Conservation (phyloP, 2,329 filamentous ascomycete genomes). For the Coniochaeta hoffmannii region DNA sequence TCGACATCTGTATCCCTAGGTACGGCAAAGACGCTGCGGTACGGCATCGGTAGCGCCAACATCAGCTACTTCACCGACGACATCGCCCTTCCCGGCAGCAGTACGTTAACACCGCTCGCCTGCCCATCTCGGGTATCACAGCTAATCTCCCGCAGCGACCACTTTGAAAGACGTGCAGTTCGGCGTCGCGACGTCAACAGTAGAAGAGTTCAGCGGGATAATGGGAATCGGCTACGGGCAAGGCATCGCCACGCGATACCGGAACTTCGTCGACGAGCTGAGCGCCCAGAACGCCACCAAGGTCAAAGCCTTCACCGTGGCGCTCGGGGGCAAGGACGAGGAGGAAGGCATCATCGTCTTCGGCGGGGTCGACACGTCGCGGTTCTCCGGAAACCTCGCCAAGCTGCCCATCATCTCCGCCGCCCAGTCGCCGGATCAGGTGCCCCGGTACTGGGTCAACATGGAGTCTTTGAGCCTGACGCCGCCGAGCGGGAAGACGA, state of each 20-base stretch:
- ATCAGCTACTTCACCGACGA: conserved; percentile 20
- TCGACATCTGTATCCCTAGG: conserved; percentile 26
- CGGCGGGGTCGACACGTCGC: conserved; percentile 58
- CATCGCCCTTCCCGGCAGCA: not conserved
- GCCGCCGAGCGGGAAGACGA: conserved; percentile 25
- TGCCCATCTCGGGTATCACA: not conserved
- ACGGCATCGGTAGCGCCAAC: conserved; percentile 44
- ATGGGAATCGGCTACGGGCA: conserved; percentile 66
- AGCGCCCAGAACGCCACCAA: conserved; percentile 45
- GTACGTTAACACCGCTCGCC: not conserved
- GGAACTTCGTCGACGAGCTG: conserved; percentile 45
- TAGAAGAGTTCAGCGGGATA: conserved; percentile 49
- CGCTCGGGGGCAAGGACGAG: conserved; percentile 55
- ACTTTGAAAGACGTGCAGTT: conserved; percentile 51
- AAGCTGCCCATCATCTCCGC: conserved; percentile 51
- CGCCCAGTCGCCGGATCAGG: conserved; percentile 44
- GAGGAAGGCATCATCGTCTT: conserved; percentile 59
- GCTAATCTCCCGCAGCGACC: conserved; percentile 24
- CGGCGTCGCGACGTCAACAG: conserved; percentile 48
- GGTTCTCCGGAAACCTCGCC: conserved; percentile 50
- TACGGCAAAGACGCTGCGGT: conserved; percentile 33
- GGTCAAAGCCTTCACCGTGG: conserved; percentile 59
- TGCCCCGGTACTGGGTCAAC: conserved; percentile 44
- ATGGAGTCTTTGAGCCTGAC: conserved; percentile 37
- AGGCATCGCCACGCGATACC: conserved; percentile 37